Percentiles rank a stretch among this genome's conserved stretches.
Conservation (phyloP, 352 stramenopile species). For the Phytophthora vignae region DNA sequence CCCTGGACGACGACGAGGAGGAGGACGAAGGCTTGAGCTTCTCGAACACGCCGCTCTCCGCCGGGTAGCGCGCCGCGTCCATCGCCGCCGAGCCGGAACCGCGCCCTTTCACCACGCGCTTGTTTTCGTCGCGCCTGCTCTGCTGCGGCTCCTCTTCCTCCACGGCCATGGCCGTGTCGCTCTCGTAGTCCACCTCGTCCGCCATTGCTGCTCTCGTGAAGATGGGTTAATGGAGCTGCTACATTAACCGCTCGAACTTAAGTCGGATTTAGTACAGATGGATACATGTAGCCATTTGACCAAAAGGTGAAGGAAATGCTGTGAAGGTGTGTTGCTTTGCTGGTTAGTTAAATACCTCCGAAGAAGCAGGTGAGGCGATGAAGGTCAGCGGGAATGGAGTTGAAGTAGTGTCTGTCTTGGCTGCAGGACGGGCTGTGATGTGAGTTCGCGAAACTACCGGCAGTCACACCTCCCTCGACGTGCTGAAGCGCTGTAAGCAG, state of each 20-base stretch:
- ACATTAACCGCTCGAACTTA: constrained; percentile 3
- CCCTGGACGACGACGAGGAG: background rate
- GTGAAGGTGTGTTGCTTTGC: background rate
- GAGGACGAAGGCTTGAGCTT: constrained; percentile 50
- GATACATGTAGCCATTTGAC: constrained; percentile 17
- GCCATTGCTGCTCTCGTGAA: constrained; percentile 48
- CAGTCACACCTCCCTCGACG: constrained; percentile 32
- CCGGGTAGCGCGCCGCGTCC: constrained; percentile 76
- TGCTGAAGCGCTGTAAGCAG: constrained; percentile 82
- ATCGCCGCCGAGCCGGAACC: constrained; percentile 71
- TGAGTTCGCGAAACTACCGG: background rate
- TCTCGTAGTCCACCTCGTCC: constrained; percentile 90
- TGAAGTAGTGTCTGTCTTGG: background rate
- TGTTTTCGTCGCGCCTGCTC: constrained; percentile 17
- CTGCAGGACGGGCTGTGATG: constrained; percentile 1
- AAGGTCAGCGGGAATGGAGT: background rate
- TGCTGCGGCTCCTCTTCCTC: constrained; percentile 65
- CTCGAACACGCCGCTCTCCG: constrained; percentile 82
- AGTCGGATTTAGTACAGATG: background rate
- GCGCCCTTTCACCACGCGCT: constrained; percentile 75
- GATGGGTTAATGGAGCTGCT: background rate
- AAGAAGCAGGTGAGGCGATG: constrained; percentile 14
- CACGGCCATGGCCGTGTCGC: constrained; percentile 85
- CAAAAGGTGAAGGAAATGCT: background rate
- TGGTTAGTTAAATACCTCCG: constrained; percentile 33